Conservation (phyloP, 2,329 filamentous ascomycete genomes). For the Parastagonospora nodorum region DNA sequence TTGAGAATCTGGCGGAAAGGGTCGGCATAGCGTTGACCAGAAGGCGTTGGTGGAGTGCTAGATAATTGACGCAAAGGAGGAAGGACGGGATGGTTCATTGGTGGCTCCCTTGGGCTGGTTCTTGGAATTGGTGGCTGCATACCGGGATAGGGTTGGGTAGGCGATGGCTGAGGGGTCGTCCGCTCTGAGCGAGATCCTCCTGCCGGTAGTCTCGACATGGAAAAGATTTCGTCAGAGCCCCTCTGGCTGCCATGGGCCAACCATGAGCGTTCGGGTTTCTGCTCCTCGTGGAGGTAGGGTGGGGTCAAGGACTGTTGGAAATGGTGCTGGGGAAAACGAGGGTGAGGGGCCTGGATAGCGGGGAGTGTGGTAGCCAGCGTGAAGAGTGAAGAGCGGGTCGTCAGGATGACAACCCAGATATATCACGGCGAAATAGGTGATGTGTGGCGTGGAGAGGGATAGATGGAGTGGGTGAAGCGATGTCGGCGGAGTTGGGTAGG, state of each 20-base stretch:
- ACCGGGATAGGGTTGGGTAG: slow-evolving; percentile 25
- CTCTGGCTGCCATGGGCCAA: slow-evolving; percentile 33
- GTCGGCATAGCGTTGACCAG: slow-evolving; percentile 37
- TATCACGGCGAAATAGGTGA: not conserved
- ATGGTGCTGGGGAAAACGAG: slow-evolving; percentile 37
- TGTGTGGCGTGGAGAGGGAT: not conserved
- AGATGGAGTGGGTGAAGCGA: slow-evolving; percentile 3
- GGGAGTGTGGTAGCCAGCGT: slow-evolving; percentile 47
- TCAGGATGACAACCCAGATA: slow-evolving; percentile 32
- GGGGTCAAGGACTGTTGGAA: slow-evolving; percentile 38
- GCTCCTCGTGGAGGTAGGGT: slow-evolving; percentile 38
- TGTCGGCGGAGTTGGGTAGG: slow-evolving; percentile 7
- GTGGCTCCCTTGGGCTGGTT: slow-evolving; percentile 24
- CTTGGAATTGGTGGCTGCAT: slow-evolving; percentile 32
- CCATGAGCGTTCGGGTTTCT: slow-evolving; percentile 44
- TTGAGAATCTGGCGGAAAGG: slow-evolving; percentile 54
- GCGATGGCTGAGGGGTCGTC: slow-evolving; percentile 35
- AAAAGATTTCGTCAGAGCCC: slow-evolving; percentile 38
- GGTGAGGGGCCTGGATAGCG: slow-evolving; percentile 38
- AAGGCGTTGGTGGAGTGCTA: slow-evolving; percentile 41
- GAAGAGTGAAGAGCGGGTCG: slow-evolving; percentile 30
- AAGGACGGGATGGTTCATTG: slow-evolving; percentile 26
- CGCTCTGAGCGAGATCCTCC: slow-evolving; percentile 31
- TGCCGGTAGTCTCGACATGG: slow-evolving; percentile 34
- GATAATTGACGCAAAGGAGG: slow-evolving; percentile 43